Conservation (phyloP, 805 yeast species). For the Sporopachydermia quercuum region DNA sequence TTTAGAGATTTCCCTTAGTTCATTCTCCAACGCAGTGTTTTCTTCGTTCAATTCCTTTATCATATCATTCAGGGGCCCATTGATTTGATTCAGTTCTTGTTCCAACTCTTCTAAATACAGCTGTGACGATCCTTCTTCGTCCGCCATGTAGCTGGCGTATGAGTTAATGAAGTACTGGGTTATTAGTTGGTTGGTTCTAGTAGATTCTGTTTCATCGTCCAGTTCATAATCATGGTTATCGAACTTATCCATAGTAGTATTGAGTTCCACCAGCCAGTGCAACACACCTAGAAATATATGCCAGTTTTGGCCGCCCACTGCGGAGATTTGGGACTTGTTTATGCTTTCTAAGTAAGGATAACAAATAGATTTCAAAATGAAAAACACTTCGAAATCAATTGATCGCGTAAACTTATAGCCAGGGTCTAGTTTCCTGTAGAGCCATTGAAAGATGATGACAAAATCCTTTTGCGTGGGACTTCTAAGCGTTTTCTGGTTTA, state of each 20-base stretch:
- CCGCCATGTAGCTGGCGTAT: constrained; percentile 50
- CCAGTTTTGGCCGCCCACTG: constrained; percentile 88
- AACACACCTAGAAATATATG: constrained; percentile 68
- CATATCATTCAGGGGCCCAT: constrained; percentile 32
- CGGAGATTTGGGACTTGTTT: constrained; percentile 73
- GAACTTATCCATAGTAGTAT: constrained; percentile 25
- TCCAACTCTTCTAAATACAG: constrained; percentile 43
- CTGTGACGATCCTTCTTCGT: constrained; percentile 45
- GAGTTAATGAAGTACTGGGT: constrained; percentile 49
- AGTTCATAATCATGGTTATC: constrained; percentile 21
- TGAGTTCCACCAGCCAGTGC: constrained; percentile 63
- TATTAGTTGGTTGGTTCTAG: constrained; percentile 32
- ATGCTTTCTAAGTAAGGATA: constrained; percentile 75
- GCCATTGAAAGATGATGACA: constrained; percentile 60
- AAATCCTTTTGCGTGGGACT: constrained; percentile 85
- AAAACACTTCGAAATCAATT: constrained; percentile 63
- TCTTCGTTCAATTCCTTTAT: constrained; percentile 25
- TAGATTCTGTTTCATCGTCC: constrained; percentile 24
- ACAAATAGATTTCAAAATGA: constrained; percentile 43
- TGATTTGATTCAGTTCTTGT: constrained; percentile 35
- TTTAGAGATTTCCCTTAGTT: constrained; percentile 26
- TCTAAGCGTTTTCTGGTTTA: constrained; percentile 47
- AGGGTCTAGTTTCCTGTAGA: constrained; percentile 68
- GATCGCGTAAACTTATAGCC: constrained; percentile 53
- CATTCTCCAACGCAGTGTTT: constrained; percentile 24